Evolutionary conservation across 805 yeast species (phyloP).

Genomic region (Candida morakotiae): DNA sequence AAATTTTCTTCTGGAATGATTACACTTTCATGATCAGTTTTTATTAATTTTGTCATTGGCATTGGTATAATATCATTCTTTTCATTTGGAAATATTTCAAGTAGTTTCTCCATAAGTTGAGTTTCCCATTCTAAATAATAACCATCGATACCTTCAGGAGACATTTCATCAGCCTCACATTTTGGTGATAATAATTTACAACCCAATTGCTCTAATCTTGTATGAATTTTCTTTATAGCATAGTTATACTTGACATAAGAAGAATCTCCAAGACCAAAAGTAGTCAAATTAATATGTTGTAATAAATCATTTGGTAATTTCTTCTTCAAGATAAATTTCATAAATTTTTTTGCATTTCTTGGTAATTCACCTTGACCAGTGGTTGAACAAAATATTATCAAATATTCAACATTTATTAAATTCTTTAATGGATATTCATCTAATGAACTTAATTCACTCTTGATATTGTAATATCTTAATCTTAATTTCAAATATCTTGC

Average conservation of each 20-base stretch:
- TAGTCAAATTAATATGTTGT: constrained; percentile 57
- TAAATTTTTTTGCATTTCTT: constrained; percentile 63
- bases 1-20: constrained; percentile 18
- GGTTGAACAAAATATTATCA: constrained; percentile 73
- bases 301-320: constrained; percentile 59
- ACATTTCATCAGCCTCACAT: constrained; percentile 87
- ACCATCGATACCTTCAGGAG: constrained; percentile 74
- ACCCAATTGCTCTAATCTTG: constrained; percentile 76
- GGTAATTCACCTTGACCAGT: constrained; percentile 97
- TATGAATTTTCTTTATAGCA: constrained; percentile 82
- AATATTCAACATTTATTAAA: constrained; percentile 42
- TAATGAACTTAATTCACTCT: constrained; percentile 46
- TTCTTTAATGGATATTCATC: constrained; percentile 58
- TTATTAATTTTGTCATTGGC: constrained; percentile 20
- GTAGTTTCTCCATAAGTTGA: constrained; percentile 32
- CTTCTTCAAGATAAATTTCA: constrained; percentile 68
- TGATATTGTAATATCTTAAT: constrained; percentile 51
- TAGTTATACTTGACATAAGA: constrained; percentile 85
- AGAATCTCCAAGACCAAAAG: constrained; percentile 92
- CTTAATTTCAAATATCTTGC: constrained; percentile 60
- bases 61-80: constrained; percentile 22
- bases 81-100: constrained; percentile 16
- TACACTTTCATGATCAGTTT: neutral
- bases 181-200: constrained; percentile 66
- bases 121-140: constrained; percentile 73